Conservation (phyloP, 768 basidiomycete species). For the Sporobolomyces pararoseus region DNA sequence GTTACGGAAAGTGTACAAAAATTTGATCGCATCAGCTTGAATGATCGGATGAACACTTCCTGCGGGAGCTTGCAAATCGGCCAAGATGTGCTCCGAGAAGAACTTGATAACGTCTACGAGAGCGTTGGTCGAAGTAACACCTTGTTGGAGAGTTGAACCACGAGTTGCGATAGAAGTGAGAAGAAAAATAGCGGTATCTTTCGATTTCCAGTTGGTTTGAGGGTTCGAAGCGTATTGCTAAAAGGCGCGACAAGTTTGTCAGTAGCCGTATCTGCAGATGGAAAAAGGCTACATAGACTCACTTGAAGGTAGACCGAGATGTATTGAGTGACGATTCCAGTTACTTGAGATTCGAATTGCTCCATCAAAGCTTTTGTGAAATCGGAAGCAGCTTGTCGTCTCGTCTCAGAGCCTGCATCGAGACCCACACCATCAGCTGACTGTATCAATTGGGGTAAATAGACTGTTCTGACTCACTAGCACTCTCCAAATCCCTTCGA, state of each 20-base stretch:
- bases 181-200: constrained; percentile 88
- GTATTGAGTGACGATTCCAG: constrained; percentile 79
- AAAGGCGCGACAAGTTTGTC: neutral
- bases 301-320: constrained; percentile 66
- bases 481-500: constrained; percentile 70
- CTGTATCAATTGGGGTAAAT: too few relatives aligned
- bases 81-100: constrained; percentile 85
- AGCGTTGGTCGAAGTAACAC: constrained; percentile 87
- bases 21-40: constrained; percentile 93
- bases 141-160: constrained; percentile 80
- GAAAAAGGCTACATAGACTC: neutral
- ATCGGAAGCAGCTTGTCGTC: constrained; percentile 88
- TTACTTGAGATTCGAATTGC: constrained; percentile 73
- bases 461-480: constrained; percentile 56
- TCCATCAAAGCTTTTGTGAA: constrained; percentile 88
- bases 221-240: constrained; percentile 59
- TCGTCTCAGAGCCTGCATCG: constrained; percentile 69
- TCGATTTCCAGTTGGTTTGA: constrained; percentile 73
- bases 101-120: constrained; percentile 91
- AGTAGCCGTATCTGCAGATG: too few relatives aligned
- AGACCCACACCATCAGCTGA: neutral
- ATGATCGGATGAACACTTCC: constrained; percentile 72
- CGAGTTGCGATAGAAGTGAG: constrained; percentile 89
- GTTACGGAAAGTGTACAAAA: constrained; percentile 89
- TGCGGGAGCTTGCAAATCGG: constrained; percentile 70